phyloP scores from a whole-genome alignment of 2,329 filamentous ascomycete species.

The Endoconidiophora polonica region DNA sequence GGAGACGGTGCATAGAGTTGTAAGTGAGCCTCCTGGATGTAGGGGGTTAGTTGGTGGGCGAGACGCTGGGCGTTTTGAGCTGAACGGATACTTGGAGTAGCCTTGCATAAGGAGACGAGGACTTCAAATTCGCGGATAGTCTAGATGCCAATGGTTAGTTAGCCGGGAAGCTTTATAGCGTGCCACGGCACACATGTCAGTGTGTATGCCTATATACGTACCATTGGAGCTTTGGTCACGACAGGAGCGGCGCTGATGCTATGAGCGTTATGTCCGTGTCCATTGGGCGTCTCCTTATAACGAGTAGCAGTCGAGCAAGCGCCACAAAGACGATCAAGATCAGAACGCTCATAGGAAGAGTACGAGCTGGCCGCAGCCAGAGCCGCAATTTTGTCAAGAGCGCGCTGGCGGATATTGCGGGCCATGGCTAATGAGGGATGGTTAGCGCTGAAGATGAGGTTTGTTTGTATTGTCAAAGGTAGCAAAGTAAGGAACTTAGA shows the following conservation, averaged over 20 bases:
- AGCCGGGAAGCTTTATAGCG: background rate
- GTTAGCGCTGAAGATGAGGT: background rate
- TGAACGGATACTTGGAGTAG: constrained; percentile 58
- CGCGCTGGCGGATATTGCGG: constrained; percentile 42
- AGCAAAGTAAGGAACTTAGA: background rate
- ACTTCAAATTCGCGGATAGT: constrained; percentile 83
- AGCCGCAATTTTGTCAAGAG: constrained; percentile 47
- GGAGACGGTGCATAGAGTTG: constrained; percentile 68
- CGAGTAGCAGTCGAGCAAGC: constrained; percentile 34
- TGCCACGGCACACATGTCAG: background rate
- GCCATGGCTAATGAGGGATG: constrained; percentile 22
- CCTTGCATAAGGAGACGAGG: constrained; percentile 77
- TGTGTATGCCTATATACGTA: constrained; percentile 20
- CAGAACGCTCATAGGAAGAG: constrained; percentile 41
- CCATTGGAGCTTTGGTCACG: constrained; percentile 44
- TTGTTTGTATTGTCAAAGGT: background rate
- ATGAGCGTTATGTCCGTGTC: constrained; percentile 15
- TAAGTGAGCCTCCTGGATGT: constrained; percentile 68
- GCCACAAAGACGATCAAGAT: constrained; percentile 44
- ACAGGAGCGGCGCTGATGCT: constrained; percentile 17
- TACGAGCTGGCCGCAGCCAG: constrained; percentile 39
- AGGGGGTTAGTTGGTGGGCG: constrained; percentile 61
- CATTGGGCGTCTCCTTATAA: constrained; percentile 31
- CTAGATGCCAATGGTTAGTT: constrained; percentile 28
- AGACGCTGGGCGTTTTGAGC: constrained; percentile 61